Base-by-base conservation (phyloP, 2,329 filamentous ascomycete species). In the Dactylella cylindrospora region DNA sequence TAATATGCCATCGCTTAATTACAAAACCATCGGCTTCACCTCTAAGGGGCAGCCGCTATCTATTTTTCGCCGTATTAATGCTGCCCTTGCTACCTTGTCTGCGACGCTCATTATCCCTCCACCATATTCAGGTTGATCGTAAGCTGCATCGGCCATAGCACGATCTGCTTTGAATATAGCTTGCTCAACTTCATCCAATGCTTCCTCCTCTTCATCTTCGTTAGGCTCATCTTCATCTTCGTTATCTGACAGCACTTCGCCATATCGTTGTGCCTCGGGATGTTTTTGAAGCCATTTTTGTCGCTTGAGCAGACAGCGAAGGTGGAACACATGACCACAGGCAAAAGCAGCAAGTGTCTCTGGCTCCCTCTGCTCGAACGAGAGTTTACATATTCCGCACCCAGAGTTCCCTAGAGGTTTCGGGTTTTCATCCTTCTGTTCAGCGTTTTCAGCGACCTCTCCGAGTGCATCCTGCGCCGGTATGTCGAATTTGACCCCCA, bases 401-500 rank as follows among this genome's bases (percentile, higher is more conserved):
- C 51, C 41, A 12, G 50, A 54, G 38, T 51, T 40, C 7, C 32
- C 33, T 36, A 68, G 72, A 53, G 68, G 51, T n/a, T 40, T 64
- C 15, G 29, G 67, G 72, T 71, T 72, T 39, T 73, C 69, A 13
- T 60, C 61, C 32, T 66, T 66, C 25, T 68, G 68, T 46, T 69
- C 68, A 13, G 66, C 54, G 36, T 68, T 47, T 13, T 52, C 49
- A 26, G 52, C 44, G 41, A 38, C 31, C 29, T 52, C 35, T 43
- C 39, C 2, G 41, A 44, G 10, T 8, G 55, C 59, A 25, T 55
- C 61, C 12, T 64, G 31, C 1, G 46, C 51, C 33, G 67, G 51
- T 29, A 95, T 81, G 67, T 95, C 86, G 68, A 97, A 97, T 70
- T 90, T 94, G 70, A 98, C 88, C 0, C 86, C 93, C 66, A 84